Percentiles rank a stretch among this genome's conserved stretches.
Conservation (phyloP, 1,284 basidiomycete genomes). For the Cryptococcus neoformans region DNA sequence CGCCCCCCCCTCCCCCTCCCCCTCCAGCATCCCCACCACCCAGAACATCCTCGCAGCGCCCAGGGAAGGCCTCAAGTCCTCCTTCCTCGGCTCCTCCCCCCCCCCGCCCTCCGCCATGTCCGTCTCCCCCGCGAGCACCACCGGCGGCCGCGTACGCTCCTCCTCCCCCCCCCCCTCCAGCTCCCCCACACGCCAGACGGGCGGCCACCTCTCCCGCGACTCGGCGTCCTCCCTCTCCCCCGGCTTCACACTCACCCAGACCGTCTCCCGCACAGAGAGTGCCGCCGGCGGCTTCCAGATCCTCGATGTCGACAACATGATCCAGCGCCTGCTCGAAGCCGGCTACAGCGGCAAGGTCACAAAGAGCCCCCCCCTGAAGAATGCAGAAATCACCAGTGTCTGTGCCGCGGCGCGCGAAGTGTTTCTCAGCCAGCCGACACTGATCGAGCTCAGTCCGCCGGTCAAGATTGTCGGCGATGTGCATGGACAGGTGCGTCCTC, state of each 20-base stretch:
- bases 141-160: slow-evolving; percentile 13
- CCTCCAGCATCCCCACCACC: slow-evolving; percentile 38
- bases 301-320: slow-evolving; percentile 98
- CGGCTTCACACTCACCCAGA: slow-evolving; percentile 33
- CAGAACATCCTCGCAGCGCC: slow-evolving; percentile 47
- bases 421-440: slow-evolving; percentile 92
- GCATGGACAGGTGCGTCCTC: slow-evolving; percentile 67
- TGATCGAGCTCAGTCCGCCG: slow-evolving; percentile 95
- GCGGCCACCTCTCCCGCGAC: slow-evolving; percentile 20
- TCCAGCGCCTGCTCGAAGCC: slow-evolving; percentile 90
- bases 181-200: not conserved
- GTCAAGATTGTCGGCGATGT: slow-evolving; percentile 99
- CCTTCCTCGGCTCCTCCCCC: slow-evolving; percentile 32
- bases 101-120: slow-evolving; percentile 34
- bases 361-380: slow-evolving; percentile 95
- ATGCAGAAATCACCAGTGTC: slow-evolving; percentile 90
- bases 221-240: slow-evolving; percentile 30
- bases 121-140: slow-evolving; percentile 12
- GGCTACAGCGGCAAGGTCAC: slow-evolving; percentile 95
- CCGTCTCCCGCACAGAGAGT: slow-evolving; percentile 14
- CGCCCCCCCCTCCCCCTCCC: slow-evolving; percentile 14
- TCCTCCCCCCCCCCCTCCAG: slow-evolving; percentile 16
- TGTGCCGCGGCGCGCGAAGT: slow-evolving; percentile 97
- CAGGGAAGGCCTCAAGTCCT: slow-evolving; percentile 17
- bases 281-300: slow-evolving; percentile 11